phyloP scores from a whole-genome alignment of 2,329 filamentous ascomycete genomes.

The Sporothrix schenckii region DNA sequence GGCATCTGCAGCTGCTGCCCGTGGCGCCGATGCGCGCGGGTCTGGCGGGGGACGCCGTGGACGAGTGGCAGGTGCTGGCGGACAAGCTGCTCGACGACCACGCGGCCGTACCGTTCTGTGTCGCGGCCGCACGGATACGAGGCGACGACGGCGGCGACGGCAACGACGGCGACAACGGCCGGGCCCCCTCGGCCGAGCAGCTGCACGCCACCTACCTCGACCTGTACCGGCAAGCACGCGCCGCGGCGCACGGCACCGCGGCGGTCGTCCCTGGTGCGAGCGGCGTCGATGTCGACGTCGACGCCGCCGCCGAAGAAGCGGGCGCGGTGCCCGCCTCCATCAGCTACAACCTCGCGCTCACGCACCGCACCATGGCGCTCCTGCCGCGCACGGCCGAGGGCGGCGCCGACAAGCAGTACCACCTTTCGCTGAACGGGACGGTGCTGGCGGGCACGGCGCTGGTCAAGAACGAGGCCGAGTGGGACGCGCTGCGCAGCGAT shows the following conservation, averaged over 20 bases:
- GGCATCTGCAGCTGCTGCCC: constrained; percentile 72
- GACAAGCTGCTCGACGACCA: constrained; percentile 39
- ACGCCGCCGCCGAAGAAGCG: constrained; percentile 33
- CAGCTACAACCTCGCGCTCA: constrained; percentile 67
- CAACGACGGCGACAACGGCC: not conserved
- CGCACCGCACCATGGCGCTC: constrained; percentile 55
- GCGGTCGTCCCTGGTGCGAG: not conserved
- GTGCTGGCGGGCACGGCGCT: constrained; percentile 66
- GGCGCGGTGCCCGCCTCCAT: constrained; percentile 53
- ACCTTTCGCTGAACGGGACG: constrained; percentile 61
- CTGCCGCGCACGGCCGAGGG: constrained; percentile 61
- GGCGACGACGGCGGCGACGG: not conserved
- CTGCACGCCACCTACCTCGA: constrained; percentile 51
- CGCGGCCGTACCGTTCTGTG: constrained; percentile 29
- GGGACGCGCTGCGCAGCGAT: constrained; percentile 55
- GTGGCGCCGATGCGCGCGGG: constrained; percentile 64
- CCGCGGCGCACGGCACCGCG: constrained; percentile 43
- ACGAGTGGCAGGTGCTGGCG: constrained; percentile 56
- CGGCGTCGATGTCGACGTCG: not conserved
- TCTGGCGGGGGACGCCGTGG: constrained; percentile 41
- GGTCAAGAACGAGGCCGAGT: constrained; percentile 62
- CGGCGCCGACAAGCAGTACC: constrained; percentile 44
- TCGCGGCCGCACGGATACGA: constrained; percentile 27
- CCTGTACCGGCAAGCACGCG: constrained; percentile 52
- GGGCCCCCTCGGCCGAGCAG: constrained; percentile 36